A percentile compares a stretch with the other conserved stretches of the same genome.
Evolutionary conservation across 2,329 filamentous ascomycete species (phyloP).

Genomic region (Clathrospora elynae): DNA sequence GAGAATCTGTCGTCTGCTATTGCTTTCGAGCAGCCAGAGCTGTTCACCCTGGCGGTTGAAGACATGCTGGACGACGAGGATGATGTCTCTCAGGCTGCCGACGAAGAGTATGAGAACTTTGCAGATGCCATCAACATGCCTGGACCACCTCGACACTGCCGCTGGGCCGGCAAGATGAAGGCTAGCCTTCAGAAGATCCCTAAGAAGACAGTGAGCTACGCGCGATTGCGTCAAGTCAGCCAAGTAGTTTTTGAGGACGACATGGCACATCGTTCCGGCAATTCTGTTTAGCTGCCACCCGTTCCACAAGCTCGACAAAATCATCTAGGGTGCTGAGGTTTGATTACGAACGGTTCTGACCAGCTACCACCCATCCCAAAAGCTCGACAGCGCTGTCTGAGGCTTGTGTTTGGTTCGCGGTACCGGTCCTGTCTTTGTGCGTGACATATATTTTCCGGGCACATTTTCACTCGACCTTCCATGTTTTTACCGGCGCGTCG

Average conservation of each 20-base stretch:
- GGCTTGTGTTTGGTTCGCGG: too few species aligned
- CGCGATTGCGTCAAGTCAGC: slow-evolving; percentile 4
- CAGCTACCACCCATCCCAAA: background rate
- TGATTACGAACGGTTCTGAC: too few species aligned
- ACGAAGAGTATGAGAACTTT: background rate
- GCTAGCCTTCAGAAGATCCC: background rate
- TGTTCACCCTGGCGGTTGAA: background rate
- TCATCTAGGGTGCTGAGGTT: too few species aligned
- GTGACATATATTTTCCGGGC: too few species aligned
- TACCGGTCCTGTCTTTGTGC: too few species aligned
- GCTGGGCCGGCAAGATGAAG: slow-evolving; percentile 2
- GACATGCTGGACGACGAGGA: background rate
- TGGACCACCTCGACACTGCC: too few species aligned
- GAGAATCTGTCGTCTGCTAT: background rate
- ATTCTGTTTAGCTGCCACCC: background rate
- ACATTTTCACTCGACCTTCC: too few species aligned
- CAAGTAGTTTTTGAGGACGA: slow-evolving; percentile 2
- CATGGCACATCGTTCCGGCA: slow-evolving; percentile 4
- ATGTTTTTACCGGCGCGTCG: too few species aligned
- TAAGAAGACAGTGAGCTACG: background rate
- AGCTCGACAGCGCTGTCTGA: too few species aligned
- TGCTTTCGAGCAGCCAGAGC: background rate
- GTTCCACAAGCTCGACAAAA: background rate
- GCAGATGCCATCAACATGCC: background rate
- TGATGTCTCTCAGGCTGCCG: background rate